Conservation (phyloP, 2,329 filamentous ascomycete genomes). For the Hypoxylon sp. region DNA sequence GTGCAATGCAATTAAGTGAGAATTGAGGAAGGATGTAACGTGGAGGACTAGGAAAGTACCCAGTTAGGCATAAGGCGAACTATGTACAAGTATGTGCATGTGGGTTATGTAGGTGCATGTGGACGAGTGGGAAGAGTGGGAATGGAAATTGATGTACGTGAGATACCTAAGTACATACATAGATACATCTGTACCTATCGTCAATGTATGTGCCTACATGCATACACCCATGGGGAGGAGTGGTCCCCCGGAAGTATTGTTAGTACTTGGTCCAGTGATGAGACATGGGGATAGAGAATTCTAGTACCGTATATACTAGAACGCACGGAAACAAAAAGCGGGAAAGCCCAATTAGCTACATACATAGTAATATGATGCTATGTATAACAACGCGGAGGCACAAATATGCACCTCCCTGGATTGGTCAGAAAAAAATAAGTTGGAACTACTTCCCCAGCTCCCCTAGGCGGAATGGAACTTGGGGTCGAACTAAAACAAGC, state of each 20-base stretch:
- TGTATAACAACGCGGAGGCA: conserved; percentile 29
- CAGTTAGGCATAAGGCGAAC: conserved; percentile 29
- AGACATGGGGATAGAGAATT: conserved; percentile 12
- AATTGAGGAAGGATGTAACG: conserved; percentile 36
- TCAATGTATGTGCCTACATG: no score
- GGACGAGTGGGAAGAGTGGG: conserved; percentile 2
- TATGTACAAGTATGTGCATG: not conserved
- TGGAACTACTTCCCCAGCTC: conserved; percentile 10
- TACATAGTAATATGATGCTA: conserved; percentile 11
- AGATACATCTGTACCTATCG: no score
- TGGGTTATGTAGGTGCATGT: no score
- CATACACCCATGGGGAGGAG: no score
- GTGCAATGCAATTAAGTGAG: conserved; percentile 42
- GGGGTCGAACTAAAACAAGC: conserved; percentile 1
- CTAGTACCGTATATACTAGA: not conserved
- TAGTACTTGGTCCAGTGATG: conserved; percentile 1
- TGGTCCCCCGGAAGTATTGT: conserved; percentile 27
- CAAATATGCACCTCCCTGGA: conserved; percentile 27
- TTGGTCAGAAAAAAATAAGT: conserved; percentile 23
- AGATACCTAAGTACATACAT: not conserved
- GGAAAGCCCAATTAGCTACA: conserved; percentile 34
- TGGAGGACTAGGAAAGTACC: conserved; percentile 30
- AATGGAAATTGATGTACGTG: conserved; percentile 20
- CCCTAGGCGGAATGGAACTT: conserved; percentile 1
- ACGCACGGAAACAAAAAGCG: conserved; percentile 25